A percentile compares a stretch with the other conserved stretches of the same genome.
These are phyloP conservation scores for Citrus inodora DNA, from an alignment of 345 rosid species.

Conservation along the genomic window DNA sequence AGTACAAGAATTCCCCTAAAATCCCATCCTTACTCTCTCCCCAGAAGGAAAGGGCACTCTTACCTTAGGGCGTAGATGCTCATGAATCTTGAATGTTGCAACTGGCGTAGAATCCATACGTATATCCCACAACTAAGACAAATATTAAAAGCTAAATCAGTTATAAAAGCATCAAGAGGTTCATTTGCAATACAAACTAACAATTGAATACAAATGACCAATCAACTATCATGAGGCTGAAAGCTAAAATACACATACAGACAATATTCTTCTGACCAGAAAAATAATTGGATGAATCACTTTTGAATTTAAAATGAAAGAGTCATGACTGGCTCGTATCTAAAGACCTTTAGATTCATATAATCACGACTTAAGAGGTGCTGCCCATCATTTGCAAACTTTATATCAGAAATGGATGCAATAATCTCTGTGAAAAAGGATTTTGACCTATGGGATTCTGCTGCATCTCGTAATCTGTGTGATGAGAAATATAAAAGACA, in stretches of 20 bases:
- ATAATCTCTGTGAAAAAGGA: conserved; percentile 62
- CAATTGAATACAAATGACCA: background rate
- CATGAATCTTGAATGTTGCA: conserved; percentile 51
- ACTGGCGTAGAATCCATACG: conserved; percentile 55
- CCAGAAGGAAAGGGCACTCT: background rate
- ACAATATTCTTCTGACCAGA: background rate
- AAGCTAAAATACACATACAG: background rate
- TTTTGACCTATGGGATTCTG: conserved; percentile 36
- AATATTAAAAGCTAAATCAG: conserved; percentile 17
- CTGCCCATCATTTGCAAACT: conserved; percentile 50
- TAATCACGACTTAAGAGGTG: conserved; percentile 63
- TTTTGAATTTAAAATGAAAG: conserved; percentile 12
- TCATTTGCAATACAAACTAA: conserved; percentile 1
- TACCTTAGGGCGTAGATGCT: conserved; percentile 58
- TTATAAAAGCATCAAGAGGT: background rate
- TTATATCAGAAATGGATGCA: conserved; percentile 58
- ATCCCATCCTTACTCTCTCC: background rate
- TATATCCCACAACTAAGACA: conserved; percentile 57
- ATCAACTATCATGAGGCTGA: background rate
- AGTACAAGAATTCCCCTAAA: background rate
- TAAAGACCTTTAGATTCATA: conserved; percentile 57
- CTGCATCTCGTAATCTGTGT: conserved; percentile 53
- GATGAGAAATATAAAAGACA: conserved; percentile 15
- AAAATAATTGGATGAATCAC: background rate
- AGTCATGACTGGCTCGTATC: background rate